These are phyloP conservation scores for Cymbopogon flexuosus DNA, from an alignment of 202 grass and related monocot species.

Conservation along the genomic window DNA sequence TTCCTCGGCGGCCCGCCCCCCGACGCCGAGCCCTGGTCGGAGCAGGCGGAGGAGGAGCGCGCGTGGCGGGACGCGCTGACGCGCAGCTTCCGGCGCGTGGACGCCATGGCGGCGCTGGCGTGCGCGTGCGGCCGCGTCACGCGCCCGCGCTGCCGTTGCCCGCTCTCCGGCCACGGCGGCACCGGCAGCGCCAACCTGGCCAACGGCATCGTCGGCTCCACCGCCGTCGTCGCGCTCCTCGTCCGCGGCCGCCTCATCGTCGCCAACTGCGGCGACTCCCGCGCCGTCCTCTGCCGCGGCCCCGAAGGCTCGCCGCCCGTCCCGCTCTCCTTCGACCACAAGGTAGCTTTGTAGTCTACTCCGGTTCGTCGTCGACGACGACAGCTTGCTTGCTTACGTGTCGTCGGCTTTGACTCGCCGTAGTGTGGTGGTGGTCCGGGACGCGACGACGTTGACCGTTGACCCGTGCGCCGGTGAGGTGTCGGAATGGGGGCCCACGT, in stretches of 20 bases:
- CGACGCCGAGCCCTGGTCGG: background rate
- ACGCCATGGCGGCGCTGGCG: conserved; percentile 46
- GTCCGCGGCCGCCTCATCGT: conserved; percentile 45
- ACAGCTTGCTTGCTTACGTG: background rate
- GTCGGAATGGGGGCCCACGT: too few relatives aligned
- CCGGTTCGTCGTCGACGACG: too few relatives aligned
- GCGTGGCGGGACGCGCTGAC: conserved; percentile 44
- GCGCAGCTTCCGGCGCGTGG: conserved; percentile 50
- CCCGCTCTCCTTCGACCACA: conserved; percentile 75
- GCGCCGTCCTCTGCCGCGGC: conserved; percentile 64
- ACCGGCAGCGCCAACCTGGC: too few relatives aligned
- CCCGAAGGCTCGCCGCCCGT: conserved; percentile 42
- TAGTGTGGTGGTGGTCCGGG: background rate
- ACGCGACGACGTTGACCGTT: background rate
- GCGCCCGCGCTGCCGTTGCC: conserved; percentile 40
- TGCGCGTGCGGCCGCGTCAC: conserved; percentile 54
- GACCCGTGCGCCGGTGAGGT: background rate
- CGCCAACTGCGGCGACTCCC: conserved; percentile 87
- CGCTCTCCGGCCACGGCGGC: background rate
- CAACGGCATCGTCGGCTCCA: conserved; percentile 62
- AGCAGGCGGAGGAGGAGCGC: background rate
- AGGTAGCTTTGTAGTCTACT: conserved; percentile 26
- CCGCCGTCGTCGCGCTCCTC: conserved; percentile 64
- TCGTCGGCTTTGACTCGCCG: background rate
- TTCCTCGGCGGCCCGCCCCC: too few relatives aligned